Base-by-base conservation (phyloP, 352 stramenopile species). In the Globisporangium megalacanthum region DNA sequence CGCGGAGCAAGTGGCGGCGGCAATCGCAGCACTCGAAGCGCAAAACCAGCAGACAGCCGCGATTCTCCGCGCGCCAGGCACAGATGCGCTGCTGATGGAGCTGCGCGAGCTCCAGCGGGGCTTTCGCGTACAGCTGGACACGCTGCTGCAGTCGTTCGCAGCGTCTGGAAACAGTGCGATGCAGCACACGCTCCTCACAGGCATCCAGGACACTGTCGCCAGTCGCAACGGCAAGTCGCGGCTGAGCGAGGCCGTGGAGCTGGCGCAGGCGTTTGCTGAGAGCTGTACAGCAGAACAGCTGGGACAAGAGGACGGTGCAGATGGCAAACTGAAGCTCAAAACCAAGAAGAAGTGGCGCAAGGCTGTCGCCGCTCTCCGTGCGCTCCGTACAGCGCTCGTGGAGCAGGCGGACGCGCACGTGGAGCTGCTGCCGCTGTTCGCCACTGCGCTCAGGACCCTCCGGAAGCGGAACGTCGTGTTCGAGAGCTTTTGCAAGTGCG, bases 21-120 rank as follows among this genome's bases (percentile, higher is more conserved):
- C 65, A 41, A 69, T 69, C 37, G 44, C 35, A 60, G 25, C 61
- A 37, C 33, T 37, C 33, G 8, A 37, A 60, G 29, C n/a, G n/a
- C n/a, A n/a, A n/a, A n/a, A n/a, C n/a, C n/a, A n/a, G n/a, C n/a
- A n/a, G n/a, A n/a, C n/a, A n/a, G 47, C 17, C 9, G 14, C 36
- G 1, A 25, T 35, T 44, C 51, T 56, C 25, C 36, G 48, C 19
- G 65, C 69, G 6, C 53, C 66, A 0, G 20, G 53, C 0, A 65
- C 81, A 17, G 56, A 61, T 20, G 51, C 61, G 60, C 39, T 73
- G 22, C 59, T 89, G 22, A 13, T 22, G 0, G 59, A 74, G 35
- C 61, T 89, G 62, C 62, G 70, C 51, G 52, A 52, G 36, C 61
- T 87, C 0, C 61, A 70, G 2, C 6, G 15, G 6, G 49, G 52